Base-by-base conservation (phyloP, 495 filamentous ascomycete genomes). In the Pyrenula massariospora region DNA sequence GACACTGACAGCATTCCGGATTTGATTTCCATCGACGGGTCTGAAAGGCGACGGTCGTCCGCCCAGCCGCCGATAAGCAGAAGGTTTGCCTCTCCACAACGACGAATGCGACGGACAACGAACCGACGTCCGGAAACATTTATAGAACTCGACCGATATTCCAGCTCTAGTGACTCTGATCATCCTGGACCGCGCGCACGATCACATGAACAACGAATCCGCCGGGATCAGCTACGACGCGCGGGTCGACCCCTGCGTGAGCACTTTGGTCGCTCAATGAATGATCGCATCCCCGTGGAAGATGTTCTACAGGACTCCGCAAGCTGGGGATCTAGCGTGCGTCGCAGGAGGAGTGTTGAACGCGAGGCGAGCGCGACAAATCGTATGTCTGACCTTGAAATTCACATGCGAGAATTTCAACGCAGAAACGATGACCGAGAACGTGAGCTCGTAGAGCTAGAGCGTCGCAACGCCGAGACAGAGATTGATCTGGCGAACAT, bases 401-500 rank as follows among this genome's bases (percentile, higher is more conserved):
- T 42, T 5, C 31, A 15, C 5, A 42, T 42, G 31, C 5, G 31
- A 15, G 31, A 42, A 15, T 42, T 42, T 42, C 31, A 42, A 42
- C 31, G 31, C 31, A 42, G 31, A 42, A 42, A 5, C 31, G 31
- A 42, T 5, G 31, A 42, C 8, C 8, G 31, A 42, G 31, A 42
- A 15, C 31, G 31, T 42, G 31, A 42, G 31, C 31, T 42, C 8
- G 15, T 5, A 15, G 31, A 42, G 15, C 31, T 42, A 15, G 31
- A 42, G 31, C 31, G 31, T 15, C 31, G 31, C 5, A 65, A 59
- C 25, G 60, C 58, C 21, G 59, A 63, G 54, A 59, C 61, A 56
- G 70, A 71, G 24, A 51, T 25, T 21, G 80, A 82, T 62, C 69
- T 86, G 36, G 75, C 72, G 3, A 78, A 80, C 42, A 84, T 89